Evolutionary conservation across 805 yeast species (phyloP).

Genomic region (Cyberlindnera maritima): DNA sequence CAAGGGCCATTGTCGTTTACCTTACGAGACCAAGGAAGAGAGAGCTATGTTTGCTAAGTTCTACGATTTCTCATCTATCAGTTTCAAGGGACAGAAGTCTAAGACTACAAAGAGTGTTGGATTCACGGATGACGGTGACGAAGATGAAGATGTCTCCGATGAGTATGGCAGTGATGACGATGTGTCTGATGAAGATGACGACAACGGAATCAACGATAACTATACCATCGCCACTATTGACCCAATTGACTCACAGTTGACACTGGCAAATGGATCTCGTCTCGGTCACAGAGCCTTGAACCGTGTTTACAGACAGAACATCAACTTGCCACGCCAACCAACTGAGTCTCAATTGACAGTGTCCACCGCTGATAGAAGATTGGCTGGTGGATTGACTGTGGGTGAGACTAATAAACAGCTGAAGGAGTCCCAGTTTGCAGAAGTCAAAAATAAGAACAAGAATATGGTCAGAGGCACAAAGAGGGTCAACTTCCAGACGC

Average conservation of each 20-base stretch:
- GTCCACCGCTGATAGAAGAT: slow-evolving; percentile 69
- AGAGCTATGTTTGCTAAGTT: slow-evolving; percentile 72
- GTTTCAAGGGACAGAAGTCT: slow-evolving; percentile 25
- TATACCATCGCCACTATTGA: slow-evolving; percentile 42
- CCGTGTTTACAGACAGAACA: slow-evolving; percentile 68
- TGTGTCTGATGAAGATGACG: slow-evolving; percentile 23
- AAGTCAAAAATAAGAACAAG: slow-evolving; percentile 42
- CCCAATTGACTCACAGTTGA: slow-evolving; percentile 58
- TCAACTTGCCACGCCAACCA: slow-evolving; percentile 41
- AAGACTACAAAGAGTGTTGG: slow-evolving; percentile 30
- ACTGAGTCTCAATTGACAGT: slow-evolving; percentile 72
- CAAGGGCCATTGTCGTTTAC: slow-evolving; percentile 85
- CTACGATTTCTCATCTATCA: slow-evolving; percentile 78
- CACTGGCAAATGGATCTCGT: slow-evolving; percentile 73
- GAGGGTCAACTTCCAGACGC: slow-evolving; percentile 78
- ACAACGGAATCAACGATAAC: slow-evolving; percentile 31
- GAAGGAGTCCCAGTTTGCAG: slow-evolving; percentile 41
- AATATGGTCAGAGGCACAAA: slow-evolving; percentile 53
- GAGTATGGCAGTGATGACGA: slow-evolving; percentile 11
- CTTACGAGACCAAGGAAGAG: slow-evolving; percentile 81
- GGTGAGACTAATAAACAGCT: slow-evolving; percentile 48
- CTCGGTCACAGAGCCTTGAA: slow-evolving; percentile 80
- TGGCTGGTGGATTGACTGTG: slow-evolving; percentile 60
- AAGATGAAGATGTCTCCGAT: not conserved
- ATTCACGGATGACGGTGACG: slow-evolving; percentile 30